Evolutionary conservation across 2,329 filamentous ascomycete genomes (phyloP), one percentile per base, ranked within the genome.

Genomic region (Hysterium pulicare): DNA sequence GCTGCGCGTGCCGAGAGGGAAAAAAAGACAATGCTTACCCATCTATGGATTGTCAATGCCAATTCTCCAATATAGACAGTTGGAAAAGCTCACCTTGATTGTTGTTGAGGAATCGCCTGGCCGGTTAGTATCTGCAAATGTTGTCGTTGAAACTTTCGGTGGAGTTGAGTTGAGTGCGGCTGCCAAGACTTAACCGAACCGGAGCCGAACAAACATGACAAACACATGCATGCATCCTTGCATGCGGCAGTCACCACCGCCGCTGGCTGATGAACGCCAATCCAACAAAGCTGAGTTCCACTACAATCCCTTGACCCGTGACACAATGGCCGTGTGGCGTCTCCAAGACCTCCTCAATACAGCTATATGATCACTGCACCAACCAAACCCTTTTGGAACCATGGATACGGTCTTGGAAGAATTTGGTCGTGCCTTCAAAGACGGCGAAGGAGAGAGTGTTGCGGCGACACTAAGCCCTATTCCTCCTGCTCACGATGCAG

Each of bases 401-500:
- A 90, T 95, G 89, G 82, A 90, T 59, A 71, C 75, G 40, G 71
- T 93, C 39, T 86, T 94, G 57, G 71, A 75, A 32, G 81, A 87
- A 46, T 95, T 95, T 64, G 81, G 79, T 42, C 71, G 78, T 44
- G 87, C 87, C 30, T 78, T 90, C 58, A 67, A 72, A 36, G 67
- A 71, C 22, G 74, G 77, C 43, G 81, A 87, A 61, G 90, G 90
- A 46, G 84, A 86, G 56, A 74, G 76, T 37, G 78, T 97, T 28
- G 85, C 90, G 16, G 77, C 80, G 46, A 86, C 86, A 8, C 72
- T 97, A 45, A 84, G 80, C 11, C 90, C 91, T 26, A 74, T 85
- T 45, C 67, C 85, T 37, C 79, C 85, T 3, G 56, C 73, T 22
- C 69, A 77, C 35, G 74, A 88, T 45, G 78, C 83, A 30, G 75